Conservation (phyloP, 2,329 filamentous ascomycete species). For the Aspergillus sergii region DNA sequence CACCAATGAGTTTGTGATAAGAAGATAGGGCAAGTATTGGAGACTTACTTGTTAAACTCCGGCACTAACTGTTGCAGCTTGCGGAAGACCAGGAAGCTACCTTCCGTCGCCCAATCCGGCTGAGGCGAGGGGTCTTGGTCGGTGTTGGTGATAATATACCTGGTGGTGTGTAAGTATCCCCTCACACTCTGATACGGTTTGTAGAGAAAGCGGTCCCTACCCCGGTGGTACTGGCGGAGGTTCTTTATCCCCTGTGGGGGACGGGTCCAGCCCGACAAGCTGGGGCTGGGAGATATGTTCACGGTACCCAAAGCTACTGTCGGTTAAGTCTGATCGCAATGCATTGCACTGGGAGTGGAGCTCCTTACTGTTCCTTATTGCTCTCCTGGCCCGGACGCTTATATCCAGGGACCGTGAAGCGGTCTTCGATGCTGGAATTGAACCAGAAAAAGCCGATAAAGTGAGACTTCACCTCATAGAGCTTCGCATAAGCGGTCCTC, state of each 20-base stretch:
- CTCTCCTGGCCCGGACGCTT: not conserved
- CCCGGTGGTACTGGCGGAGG: conserved; percentile 24
- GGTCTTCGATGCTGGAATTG: not conserved
- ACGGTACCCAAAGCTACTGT: conserved; percentile 45
- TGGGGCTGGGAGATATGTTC: conserved; percentile 49
- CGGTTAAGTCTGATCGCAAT: not conserved
- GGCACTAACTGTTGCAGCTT: conserved; percentile 50
- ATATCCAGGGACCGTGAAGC: conserved; percentile 7
- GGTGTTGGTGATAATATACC: conserved; percentile 33
- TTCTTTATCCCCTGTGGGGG: conserved; percentile 7
- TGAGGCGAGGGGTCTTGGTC: conserved; percentile 38
- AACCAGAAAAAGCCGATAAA: not conserved
- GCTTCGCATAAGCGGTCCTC: not conserved
- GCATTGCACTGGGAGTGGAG: not conserved
- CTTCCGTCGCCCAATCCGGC: conserved; percentile 45
- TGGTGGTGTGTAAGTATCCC: conserved; percentile 32
- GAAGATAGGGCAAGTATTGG: not conserved
- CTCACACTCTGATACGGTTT: not conserved
- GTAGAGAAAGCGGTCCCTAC: conserved; percentile 22
- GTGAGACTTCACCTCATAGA: not conserved
- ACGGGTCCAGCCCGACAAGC: conserved; percentile 35
- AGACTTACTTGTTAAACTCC: conserved; percentile 41
- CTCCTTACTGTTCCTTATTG: not conserved
- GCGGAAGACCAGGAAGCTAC: conserved; percentile 50
- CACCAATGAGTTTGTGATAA: not conserved